Base-by-base conservation (phyloP, 371 early-diverging fungal species). In the Batkoa obscura region DNA sequence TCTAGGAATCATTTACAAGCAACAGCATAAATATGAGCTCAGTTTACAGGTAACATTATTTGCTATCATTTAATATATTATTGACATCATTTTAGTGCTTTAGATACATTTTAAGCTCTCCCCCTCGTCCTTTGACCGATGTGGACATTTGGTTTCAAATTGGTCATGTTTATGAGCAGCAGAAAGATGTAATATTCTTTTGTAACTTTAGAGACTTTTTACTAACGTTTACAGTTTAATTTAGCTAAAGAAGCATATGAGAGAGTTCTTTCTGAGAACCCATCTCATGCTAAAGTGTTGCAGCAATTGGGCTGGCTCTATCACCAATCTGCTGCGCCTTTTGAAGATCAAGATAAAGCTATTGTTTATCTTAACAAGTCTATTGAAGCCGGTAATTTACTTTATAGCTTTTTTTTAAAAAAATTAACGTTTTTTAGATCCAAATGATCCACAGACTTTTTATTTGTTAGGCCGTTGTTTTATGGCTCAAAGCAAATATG, bases 71-170 rank as follows among this genome's bases (percentile, higher is more conserved):
- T 31, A 8, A 30, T 15, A 23, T 15, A 55, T 50, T 55, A 10
- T n/a, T n/a, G n/a, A n/a, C 8, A 41, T 35, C 9, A 36, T 33
- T 6, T 8, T 58, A 85, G 79, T 94, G 93, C 69, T 95, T 97
- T 72, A 79, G 82, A 43, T 89, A 93, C 67, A 92, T 94, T 47
- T 62, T 94, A 17, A 69, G 72, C 35, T 72, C 74, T 15, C 95
- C 97, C 9, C 96, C 96, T n/a, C 80, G 80, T 60, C 96, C 98
- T 13, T 72, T 96, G 39, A 88, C 84, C 2, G 90, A 91, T 58
- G 72, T 79, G 1, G 98, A 98, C 60, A 90, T 98, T 43, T 90
- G 90, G 92, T 95, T 91, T 66, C 95, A 98, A 69, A 93, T 94
- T 43, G 98, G 95, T 4, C 92, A 91, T 59, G 88, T 92, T 5